Conservation (phyloP, 306 rosid species). For the Cotoneaster glaucophyllus region DNA sequence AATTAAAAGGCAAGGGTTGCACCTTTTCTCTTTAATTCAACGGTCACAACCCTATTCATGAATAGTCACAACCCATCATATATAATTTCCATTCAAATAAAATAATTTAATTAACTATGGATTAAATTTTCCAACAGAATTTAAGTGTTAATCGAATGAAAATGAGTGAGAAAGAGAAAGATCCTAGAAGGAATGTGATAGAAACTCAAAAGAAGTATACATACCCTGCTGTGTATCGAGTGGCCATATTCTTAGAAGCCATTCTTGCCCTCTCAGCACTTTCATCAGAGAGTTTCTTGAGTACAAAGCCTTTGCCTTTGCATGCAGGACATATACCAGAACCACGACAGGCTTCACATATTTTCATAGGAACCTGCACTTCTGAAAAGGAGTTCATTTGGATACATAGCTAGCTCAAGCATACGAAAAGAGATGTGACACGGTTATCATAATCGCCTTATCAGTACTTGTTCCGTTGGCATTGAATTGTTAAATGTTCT, state of each 20-base stretch:
- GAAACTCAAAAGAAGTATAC: conserved; percentile 25
- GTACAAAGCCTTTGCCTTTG: conserved; percentile 93
- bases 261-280: conserved; percentile 67
- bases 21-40: no score
- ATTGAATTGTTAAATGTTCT: background rate
- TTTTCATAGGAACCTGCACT: conserved; percentile 50
- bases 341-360: conserved; percentile 68
- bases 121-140: no score
- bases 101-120: no score
- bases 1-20: no score
- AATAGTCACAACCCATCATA: no score
- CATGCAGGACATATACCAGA: conserved; percentile 91
- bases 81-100: no score
- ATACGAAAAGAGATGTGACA: background rate
- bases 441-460: background rate
- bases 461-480: background rate
- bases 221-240: conserved; percentile 84
- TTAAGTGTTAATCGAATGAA: background rate
- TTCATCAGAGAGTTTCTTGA: conserved; percentile 65
- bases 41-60: no score
- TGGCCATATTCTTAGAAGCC: conserved; percentile 68
- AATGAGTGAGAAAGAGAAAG: background rate
- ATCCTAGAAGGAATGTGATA: background rate
- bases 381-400: conserved; percentile 15
- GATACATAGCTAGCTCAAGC: conserved; percentile 17